Percentiles rank a stretch among this genome's conserved stretches.
These are phyloP conservation scores for Aeminium ludgeri DNA, from an alignment of 495 filamentous ascomycete species.

Conservation along the genomic window DNA sequence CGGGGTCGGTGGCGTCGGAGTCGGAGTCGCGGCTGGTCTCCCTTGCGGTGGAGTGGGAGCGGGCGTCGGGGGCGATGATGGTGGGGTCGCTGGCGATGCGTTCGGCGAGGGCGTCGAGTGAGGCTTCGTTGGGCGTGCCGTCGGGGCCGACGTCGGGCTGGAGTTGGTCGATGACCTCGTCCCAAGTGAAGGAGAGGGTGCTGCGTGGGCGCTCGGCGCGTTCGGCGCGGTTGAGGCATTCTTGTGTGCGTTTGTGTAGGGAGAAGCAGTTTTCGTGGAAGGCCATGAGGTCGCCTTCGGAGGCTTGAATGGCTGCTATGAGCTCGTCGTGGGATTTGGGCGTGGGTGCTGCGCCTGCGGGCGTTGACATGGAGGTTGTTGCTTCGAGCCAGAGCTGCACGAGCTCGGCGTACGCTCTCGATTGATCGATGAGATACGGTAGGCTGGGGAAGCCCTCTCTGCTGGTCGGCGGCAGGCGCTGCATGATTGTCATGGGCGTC, in stretches of 20 bases:
- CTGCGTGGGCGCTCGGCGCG: slow-evolving; percentile 47
- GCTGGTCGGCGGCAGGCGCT: slow-evolving; percentile 61
- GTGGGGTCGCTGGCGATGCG: slow-evolving; percentile 5
- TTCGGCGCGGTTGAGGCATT: slow-evolving; percentile 56
- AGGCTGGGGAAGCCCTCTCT: slow-evolving; percentile 89
- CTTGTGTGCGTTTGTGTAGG: slow-evolving; percentile 56
- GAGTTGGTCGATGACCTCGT: slow-evolving; percentile 48
- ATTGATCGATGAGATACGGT: slow-evolving; percentile 84
- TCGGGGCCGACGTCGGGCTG: slow-evolving; percentile 4
- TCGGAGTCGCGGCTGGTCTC: no score
- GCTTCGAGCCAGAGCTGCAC: slow-evolving; percentile 66
- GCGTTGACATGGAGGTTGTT: slow-evolving; percentile 17
- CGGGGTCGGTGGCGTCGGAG: no score
- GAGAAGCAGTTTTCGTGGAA: slow-evolving; percentile 63
- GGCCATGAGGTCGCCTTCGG: slow-evolving; percentile 43
- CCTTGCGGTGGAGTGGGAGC: no score
- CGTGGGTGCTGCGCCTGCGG: not conserved
- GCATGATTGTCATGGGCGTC: slow-evolving; percentile 81
- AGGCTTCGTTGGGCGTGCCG: not conserved
- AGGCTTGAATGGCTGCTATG: slow-evolving; percentile 25
- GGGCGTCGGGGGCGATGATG: slow-evolving; percentile 6
- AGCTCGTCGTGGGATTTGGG: slow-evolving; percentile 5
- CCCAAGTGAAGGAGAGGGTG: slow-evolving; percentile 45
- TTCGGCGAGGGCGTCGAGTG: slow-evolving; percentile 4
- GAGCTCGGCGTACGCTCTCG: slow-evolving; percentile 73